phyloP scores from a whole-genome alignment of 192 early-diverging fungal genomes.

The Coemansia sp. region DNA sequence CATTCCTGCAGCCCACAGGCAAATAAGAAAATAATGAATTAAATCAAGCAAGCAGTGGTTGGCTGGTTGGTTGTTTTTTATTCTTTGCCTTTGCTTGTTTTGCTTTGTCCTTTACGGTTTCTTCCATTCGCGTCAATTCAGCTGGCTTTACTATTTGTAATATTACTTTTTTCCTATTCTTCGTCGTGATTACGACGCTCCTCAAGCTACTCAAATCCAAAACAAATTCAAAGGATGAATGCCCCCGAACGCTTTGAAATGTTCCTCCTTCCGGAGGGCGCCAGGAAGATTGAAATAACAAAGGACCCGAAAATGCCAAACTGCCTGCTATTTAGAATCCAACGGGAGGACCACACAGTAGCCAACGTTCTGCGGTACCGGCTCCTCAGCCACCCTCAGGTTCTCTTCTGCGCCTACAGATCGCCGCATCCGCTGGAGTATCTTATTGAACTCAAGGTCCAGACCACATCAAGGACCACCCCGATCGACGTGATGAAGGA shows the following conservation, averaged over 20 bases:
- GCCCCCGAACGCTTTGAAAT: conserved; percentile 83
- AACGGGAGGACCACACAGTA: conserved; percentile 96
- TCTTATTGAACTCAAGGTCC: conserved; percentile 86
- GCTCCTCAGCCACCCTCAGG: conserved; percentile 87
- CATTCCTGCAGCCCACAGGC: too few relatives aligned
- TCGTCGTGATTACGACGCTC: neutral
- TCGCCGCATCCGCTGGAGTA: conserved; percentile 96
- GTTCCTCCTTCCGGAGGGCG: conserved; percentile 76
- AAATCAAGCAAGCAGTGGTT: too few relatives aligned
- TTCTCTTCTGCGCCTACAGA: conserved; percentile 96
- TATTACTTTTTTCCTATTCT: conserved; percentile 5
- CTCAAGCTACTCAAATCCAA: neutral
- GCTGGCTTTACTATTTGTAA: neutral
- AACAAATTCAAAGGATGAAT: conserved; percentile 61
- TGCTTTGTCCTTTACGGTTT: too few relatives aligned
- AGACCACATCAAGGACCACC: conserved; percentile 84
- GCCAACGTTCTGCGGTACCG: conserved; percentile 92
- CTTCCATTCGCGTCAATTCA: too few relatives aligned
- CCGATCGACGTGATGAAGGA: conserved; percentile 79
- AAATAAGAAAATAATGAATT: too few relatives aligned
- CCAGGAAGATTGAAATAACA: conserved; percentile 74
- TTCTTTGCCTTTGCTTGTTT: too few relatives aligned
- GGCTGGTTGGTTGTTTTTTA: too few relatives aligned
- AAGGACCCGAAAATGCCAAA: conserved; percentile 93
- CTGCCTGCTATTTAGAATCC: conserved; percentile 86